phyloP scores from a whole-genome alignment of 495 filamentous ascomycete species.

The Penicillium robsamsonii region DNA sequence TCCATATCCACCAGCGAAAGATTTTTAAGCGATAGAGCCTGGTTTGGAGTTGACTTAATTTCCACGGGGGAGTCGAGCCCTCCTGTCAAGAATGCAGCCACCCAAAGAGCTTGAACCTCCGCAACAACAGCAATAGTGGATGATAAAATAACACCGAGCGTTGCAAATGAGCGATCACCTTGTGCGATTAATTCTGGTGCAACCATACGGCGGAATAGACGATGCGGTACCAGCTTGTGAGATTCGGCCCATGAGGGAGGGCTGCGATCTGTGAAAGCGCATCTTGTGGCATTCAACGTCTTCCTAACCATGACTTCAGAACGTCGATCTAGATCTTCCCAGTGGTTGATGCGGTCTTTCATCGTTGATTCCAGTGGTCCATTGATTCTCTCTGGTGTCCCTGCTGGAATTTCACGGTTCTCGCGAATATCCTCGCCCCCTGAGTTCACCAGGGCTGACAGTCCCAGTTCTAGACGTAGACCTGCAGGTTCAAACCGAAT shows the following conservation, averaged over 20 bases:
- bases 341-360: conserved; percentile 6
- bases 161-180: conserved; percentile 59
- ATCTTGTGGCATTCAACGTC: conserved; percentile 12
- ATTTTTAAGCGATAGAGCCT: conserved; percentile 3
- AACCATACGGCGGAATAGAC: conserved; percentile 64
- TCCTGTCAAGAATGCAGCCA: conserved; percentile 53
- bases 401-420: background rate
- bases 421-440: background rate
- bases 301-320: conserved; percentile 10
- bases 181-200: conserved; percentile 43
- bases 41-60: background rate
- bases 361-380: conserved; percentile 1
- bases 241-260: conserved; percentile 16
- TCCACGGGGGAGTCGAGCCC: conserved; percentile 15
- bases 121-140: conserved; percentile 56
- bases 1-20: conserved; percentile 18
- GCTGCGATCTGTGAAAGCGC: conserved; percentile 10
- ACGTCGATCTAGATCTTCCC: conserved; percentile 20
- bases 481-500: conserved; percentile 44
- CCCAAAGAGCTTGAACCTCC: conserved; percentile 68
- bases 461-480: conserved; percentile 23
- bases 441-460: conserved; percentile 11
- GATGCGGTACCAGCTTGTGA: conserved; percentile 24
- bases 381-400: background rate
- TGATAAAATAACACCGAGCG: conserved; percentile 55